Percentiles rank a stretch among this genome's conserved stretches.
Conservation (phyloP, 129 eudicot species). For the Chrysanthemum makinoi region DNA sequence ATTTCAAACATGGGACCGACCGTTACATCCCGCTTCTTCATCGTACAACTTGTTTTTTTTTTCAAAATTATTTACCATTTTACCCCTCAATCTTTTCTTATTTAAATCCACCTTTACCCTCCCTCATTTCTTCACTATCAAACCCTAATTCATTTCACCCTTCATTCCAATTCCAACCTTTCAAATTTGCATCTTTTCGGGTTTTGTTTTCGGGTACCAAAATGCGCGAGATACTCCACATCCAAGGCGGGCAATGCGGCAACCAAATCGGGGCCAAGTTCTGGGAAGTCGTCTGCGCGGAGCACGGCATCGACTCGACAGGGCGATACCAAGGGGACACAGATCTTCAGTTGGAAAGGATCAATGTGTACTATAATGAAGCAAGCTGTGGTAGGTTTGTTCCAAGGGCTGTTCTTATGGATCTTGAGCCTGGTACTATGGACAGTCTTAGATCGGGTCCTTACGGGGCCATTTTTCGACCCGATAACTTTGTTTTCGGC, state of each 20-base stretch:
- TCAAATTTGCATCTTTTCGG: too few relatives aligned
- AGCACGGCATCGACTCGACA: constrained; percentile 47
- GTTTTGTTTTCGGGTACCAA: neutral
- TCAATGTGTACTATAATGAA: constrained; percentile 50
- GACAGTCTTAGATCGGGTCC: constrained; percentile 53
- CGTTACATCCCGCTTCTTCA: too few relatives aligned
- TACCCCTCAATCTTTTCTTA: too few relatives aligned
- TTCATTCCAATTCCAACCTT: too few relatives aligned
- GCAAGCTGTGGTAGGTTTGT: constrained; percentile 47
- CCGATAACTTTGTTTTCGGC: constrained; percentile 53
- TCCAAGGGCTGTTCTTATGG: constrained; percentile 52
- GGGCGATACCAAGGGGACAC: constrained; percentile 46
- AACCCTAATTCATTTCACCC: too few relatives aligned
- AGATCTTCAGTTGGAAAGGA: constrained; percentile 43
- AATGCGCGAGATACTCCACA: constrained; percentile 53
- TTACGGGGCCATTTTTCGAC: constrained; percentile 46
- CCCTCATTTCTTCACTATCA: too few relatives aligned
- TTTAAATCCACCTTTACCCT: too few relatives aligned
- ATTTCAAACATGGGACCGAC: too few relatives aligned
- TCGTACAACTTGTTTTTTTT: too few relatives aligned
- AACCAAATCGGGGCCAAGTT: constrained; percentile 55
- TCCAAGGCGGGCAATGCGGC: constrained; percentile 54
- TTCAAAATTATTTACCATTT: too few relatives aligned
- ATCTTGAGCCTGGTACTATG: constrained; percentile 62
- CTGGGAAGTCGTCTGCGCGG: constrained; percentile 52